Base-by-base conservation (phyloP, 768 basidiomycete genomes). In the Phylloporus rhodoxanthus region DNA sequence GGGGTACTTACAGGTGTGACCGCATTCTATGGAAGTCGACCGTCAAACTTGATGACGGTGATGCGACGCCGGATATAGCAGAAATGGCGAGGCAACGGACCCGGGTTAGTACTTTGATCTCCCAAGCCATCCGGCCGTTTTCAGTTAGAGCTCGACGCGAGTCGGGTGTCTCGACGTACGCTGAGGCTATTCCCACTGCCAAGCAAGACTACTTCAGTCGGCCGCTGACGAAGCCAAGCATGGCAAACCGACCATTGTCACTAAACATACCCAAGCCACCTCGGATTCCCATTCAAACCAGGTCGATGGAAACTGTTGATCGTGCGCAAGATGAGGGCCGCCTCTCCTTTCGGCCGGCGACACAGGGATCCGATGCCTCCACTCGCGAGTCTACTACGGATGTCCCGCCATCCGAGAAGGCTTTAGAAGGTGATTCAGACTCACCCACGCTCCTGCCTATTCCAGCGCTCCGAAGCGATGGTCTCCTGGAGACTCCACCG, bases 1-100 rank as follows among this genome's bases (percentile, higher is more conserved):
- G 29, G 38, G 32, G 29, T 20, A n/a, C 5, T 33, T 51, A 7
- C 45, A 87, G 86, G 86, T 91, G 89, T 59, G 89, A 91, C 63
- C 81, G 89, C 17, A 87, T 91, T 39, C 68, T 91, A 5, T 91
- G 82, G 82, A 91, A 89, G 65, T 76, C 85, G 5, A 89, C 84
- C 1, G 73, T 86, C 21, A 60, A 70, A 26, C 76, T 75, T 14
- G 74, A 74, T 11, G 66, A 69, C 1, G 70, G 74, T 21, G 63
- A 69, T 8, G 75, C 72, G 30, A 70, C 69, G 14, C 71, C 74
- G 9, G 67, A 68, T n/a, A 28, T 62, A 43, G 58, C 62, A 32
- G 56, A 61, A 37, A 39, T 60, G 44, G 43, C 60, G 38, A 61
- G 71, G 32, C 65, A 73, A 26, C 70, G 75, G n/a, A 76, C 69